A percentile compares a stretch with the other conserved stretches of the same genome.
These are phyloP conservation scores for Pterocarpus santalinus DNA, from an alignment of 306 rosid species.

Conservation along the genomic window DNA sequence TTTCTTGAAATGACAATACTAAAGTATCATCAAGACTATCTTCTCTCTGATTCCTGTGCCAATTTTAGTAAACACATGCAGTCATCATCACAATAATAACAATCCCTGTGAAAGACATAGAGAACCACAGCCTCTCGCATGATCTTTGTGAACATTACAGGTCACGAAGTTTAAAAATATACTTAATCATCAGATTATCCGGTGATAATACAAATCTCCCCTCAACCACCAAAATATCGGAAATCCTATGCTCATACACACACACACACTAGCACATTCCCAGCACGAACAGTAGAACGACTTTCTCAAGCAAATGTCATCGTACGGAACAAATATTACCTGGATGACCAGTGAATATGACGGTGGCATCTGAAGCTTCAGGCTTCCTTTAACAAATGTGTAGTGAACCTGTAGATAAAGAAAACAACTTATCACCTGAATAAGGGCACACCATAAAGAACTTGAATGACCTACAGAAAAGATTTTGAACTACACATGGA, in stretches of 20 bases:
- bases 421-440: constrained; percentile 8
- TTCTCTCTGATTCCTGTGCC: not conserved
- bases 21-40: not conserved
- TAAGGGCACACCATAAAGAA: constrained; percentile 2
- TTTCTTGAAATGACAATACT: not conserved
- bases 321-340: constrained; percentile 57
- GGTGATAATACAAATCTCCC: not conserved
- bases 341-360: constrained; percentile 83
- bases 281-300: constrained; percentile 14
- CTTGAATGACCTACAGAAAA: constrained; percentile 15
- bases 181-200: not conserved
- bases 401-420: constrained; percentile 68
- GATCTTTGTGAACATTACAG: not conserved
- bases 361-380: constrained; percentile 84
- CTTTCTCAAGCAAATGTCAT: constrained; percentile 9
- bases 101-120: too few species aligned
- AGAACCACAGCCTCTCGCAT: not conserved
- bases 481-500: constrained; percentile 4
- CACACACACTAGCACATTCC: not conserved
- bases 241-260: not conserved
- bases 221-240: not conserved
- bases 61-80: not conserved
- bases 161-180: not conserved
- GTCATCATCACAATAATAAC: not conserved
- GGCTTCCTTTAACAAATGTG: constrained; percentile 78